phyloP scores from a whole-genome alignment of 306 rosid species.

The Acmispon strigosus region DNA sequence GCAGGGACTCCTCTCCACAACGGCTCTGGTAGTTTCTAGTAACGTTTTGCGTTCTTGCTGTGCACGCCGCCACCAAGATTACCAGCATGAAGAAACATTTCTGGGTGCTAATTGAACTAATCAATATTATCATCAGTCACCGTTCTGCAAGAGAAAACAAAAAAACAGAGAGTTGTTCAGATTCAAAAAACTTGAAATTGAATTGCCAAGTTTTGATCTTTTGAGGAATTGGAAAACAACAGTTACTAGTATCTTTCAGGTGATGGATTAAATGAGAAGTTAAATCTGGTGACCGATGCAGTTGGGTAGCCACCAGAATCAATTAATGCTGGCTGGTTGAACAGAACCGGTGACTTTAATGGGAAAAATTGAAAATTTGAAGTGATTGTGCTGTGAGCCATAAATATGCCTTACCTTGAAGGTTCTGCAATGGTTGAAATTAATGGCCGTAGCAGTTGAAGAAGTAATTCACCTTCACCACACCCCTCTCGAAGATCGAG shows the following conservation, averaged over 20 bases:
- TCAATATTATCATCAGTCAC: constrained; percentile 14
- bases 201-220: not conserved
- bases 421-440: constrained; percentile 27
- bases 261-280: constrained; percentile 32
- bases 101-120: not conserved
- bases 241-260: not conserved
- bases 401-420: constrained; percentile 29
- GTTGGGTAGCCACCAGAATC: constrained; percentile 61
- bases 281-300: constrained; percentile 36
- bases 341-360: not conserved
- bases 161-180: not conserved
- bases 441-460: constrained; percentile 20
- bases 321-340: constrained; percentile 53
- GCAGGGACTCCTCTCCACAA: constrained; percentile 32
- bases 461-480: not conserved
- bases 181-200: not conserved
- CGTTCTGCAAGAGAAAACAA: constrained; percentile 18
- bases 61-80: not conserved
- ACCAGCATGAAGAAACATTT: constrained; percentile 31
- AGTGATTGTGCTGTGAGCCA: constrained; percentile 2
- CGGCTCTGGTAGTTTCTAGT: not conserved
- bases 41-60: constrained; percentile 26
- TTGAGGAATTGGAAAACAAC: not conserved
- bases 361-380: not conserved
- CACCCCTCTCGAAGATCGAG: not conserved